Evolutionary conservation across 2,329 filamentous ascomycete species (phyloP).

Genomic region (Fusarium buxicola): DNA sequence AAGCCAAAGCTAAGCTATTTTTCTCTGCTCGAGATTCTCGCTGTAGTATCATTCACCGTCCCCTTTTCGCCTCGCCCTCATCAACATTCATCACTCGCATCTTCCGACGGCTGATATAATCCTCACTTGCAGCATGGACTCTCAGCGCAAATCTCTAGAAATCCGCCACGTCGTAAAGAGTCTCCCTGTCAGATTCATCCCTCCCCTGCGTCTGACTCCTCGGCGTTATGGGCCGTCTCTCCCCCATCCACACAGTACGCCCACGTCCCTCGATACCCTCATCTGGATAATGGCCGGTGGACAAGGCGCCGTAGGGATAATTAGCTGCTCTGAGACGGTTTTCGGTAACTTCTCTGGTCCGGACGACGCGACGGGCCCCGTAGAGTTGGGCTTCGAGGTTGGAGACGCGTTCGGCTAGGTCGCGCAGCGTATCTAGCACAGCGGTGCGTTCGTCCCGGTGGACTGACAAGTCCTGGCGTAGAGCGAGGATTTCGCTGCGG

Average conservation of each 20-base stretch:
- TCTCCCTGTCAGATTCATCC: background rate
- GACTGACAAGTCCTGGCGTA: background rate
- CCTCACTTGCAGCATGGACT: background rate
- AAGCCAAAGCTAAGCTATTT: constrained; percentile 12
- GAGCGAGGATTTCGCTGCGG: background rate
- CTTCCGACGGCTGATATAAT: background rate
- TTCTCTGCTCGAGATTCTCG: background rate
- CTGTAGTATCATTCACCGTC: background rate
- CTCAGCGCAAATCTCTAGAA: background rate
- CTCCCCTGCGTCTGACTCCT: constrained; percentile 8
- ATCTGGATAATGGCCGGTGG: background rate
- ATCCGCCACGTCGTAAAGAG: background rate
- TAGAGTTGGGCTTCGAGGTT: background rate
- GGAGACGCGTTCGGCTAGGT: background rate
- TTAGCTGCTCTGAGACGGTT: background rate
- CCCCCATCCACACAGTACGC: background rate
- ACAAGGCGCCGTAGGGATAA: background rate
- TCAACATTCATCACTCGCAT: background rate
- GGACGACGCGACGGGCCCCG: background rate
- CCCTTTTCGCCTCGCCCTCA: background rate
- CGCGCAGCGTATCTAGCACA: background rate
- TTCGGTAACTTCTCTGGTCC: background rate
- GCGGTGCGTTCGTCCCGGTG: background rate
- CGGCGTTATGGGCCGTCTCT: constrained; percentile 8
- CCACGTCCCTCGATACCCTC: constrained; percentile 10